Evolutionary conservation across 192 early-diverging fungal species (phyloP).

Genomic region (Chytriomyces confervae): DNA sequence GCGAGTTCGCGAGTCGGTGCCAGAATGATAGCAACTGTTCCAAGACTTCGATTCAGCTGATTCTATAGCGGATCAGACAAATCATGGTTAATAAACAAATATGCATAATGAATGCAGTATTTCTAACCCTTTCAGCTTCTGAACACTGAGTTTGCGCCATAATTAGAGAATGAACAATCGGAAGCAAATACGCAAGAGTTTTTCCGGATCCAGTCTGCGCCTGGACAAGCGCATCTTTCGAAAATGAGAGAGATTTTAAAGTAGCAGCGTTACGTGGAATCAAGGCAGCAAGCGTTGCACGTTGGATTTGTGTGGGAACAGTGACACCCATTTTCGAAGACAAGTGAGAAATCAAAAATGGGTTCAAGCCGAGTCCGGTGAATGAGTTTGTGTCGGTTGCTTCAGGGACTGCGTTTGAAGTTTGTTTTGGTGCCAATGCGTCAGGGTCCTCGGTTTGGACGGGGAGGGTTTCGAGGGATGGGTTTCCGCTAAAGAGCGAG

Average conservation of each 20-base stretch:
- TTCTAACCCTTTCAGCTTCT: constrained; percentile 13
- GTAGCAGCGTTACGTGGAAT: constrained; percentile 42
- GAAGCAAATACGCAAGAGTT: constrained; percentile 91
- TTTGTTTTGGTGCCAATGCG: constrained; percentile 25
- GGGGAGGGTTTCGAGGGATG: constrained; percentile 46
- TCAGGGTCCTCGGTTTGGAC: neutral
- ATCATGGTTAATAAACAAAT: no score
- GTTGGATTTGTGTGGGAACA: constrained; percentile 89
- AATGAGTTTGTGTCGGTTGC: constrained; percentile 58
- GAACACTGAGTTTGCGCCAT: constrained; percentile 57
- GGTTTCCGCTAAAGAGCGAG: constrained; percentile 82
- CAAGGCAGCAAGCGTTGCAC: constrained; percentile 74
- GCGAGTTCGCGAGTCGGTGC: constrained; percentile 98
- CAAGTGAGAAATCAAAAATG: constrained; percentile 73
- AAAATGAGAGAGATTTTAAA: neutral
- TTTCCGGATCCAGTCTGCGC: constrained; percentile 98
- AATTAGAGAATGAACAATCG: constrained; percentile 89
- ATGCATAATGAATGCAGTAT: neutral
- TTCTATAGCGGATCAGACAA: neutral
- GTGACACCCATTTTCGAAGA: constrained; percentile 73
- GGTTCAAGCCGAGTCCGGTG: constrained; percentile 76
- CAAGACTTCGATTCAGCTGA: constrained; percentile 65
- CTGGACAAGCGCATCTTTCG: constrained; percentile 85
- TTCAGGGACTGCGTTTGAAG: constrained; percentile 23
- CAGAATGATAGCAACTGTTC: constrained; percentile 90